Percentiles rank a stretch among this genome's conserved stretches.
These are phyloP conservation scores for Nicotiana tomentosiformis DNA, from an alignment of 257 asterid species.

Conservation along the genomic window DNA sequence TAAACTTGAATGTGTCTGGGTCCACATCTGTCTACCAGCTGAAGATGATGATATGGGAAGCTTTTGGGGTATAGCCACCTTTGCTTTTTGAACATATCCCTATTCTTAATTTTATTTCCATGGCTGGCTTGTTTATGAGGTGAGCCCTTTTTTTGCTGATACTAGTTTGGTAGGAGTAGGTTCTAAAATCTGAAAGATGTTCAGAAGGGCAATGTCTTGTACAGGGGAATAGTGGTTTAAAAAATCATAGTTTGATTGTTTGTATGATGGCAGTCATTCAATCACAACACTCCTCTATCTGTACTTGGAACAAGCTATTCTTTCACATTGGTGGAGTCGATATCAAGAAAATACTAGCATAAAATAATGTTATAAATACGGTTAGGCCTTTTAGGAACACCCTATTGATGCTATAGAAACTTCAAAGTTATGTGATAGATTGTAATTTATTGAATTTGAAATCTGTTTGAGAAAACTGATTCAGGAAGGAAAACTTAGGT, in stretches of 20 bases:
- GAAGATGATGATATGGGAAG: conserved; percentile 99
- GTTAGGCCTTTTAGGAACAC: not conserved
- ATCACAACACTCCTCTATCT: not conserved
- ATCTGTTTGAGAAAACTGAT: not conserved
- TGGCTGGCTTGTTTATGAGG: not conserved
- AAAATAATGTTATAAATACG: not conserved
- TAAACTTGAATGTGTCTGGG: conserved; percentile 76
- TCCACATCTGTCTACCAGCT: conserved; percentile 85
- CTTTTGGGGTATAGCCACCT: conserved; percentile 72
- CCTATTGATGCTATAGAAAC: not conserved
- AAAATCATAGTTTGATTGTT: not conserved
- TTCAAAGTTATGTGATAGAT: not conserved
- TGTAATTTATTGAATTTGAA: not conserved
- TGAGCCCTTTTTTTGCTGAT: not conserved
- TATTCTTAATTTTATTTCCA: not conserved
- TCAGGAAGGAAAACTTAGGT: not conserved
- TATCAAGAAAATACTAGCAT: not conserved
- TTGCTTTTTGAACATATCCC: not conserved
- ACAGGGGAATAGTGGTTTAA: not conserved
- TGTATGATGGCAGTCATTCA: not conserved
- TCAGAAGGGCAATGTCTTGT: not conserved
- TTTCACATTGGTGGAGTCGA: not conserved
- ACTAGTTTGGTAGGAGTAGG: not conserved
- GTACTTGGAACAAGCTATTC: not conserved
- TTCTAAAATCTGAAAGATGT: conserved; percentile 1